Evolutionary conservation across 2,329 filamentous ascomycete genomes (phyloP).

Genomic region (Alternaria rosae): DNA sequence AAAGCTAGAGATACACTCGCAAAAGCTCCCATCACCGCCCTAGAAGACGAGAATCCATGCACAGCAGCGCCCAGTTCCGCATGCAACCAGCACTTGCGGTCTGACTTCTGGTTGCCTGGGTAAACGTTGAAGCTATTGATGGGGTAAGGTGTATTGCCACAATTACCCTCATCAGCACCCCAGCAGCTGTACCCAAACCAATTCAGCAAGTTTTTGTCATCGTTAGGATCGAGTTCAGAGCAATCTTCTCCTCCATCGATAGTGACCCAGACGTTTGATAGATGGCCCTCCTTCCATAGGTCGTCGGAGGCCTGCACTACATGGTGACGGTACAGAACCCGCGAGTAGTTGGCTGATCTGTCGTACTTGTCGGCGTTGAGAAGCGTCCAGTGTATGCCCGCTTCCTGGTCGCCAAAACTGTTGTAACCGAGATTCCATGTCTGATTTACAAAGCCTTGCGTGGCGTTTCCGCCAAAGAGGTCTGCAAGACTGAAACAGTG

Average conservation of each 20-base stretch:
- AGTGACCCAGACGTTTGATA: not conserved
- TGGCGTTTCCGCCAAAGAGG: not conserved
- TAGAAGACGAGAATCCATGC: not conserved
- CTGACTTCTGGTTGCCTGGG: not conserved
- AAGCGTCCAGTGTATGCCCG: conserved; percentile 2
- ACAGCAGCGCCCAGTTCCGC: not conserved
- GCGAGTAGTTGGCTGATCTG: not conserved
- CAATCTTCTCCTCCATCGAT: not conserved
- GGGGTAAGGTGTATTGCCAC: not conserved
- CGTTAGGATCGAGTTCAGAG: not conserved
- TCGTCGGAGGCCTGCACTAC: not conserved
- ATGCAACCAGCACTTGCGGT: not conserved
- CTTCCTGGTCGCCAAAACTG: not conserved
- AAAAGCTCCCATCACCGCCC: not conserved
- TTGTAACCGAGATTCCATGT: not conserved
- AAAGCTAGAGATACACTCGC: not conserved
- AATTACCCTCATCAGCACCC: not conserved
- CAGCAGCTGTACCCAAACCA: conserved; percentile 3
- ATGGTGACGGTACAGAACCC: conserved; percentile 1
- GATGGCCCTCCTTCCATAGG: not conserved
- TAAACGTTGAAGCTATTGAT: not conserved
- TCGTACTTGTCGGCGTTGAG: not conserved
- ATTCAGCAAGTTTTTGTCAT: not conserved
- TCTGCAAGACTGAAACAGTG: not conserved
- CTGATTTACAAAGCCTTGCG: conserved; percentile 2